Conservation (phyloP, 2,329 filamentous ascomycete genomes). For the Coniochaeta hoffmannii region DNA sequence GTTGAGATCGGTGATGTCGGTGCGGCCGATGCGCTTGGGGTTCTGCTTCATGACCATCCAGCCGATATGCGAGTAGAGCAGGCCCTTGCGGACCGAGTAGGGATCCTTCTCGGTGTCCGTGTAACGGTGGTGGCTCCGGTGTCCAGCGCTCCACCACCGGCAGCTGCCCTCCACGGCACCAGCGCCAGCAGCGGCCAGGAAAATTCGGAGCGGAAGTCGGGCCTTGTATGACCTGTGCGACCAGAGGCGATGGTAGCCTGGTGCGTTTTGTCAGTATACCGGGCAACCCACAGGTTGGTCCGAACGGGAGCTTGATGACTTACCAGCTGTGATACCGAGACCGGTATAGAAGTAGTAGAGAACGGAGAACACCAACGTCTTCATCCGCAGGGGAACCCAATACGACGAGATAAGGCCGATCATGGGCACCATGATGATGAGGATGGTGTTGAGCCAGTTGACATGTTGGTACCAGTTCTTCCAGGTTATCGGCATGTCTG, state of each 20-base stretch:
- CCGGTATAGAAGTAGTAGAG: constrained; percentile 79
- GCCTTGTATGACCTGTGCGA: constrained; percentile 81
- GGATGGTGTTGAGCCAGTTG: constrained; percentile 83
- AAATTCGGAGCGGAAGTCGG: constrained; percentile 67
- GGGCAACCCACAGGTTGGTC: constrained; percentile 3
- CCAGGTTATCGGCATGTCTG: constrained; percentile 71
- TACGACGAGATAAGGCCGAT: constrained; percentile 65
- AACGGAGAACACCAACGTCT: constrained; percentile 68
- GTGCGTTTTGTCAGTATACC: constrained; percentile 13
- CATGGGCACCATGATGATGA: constrained; percentile 73
- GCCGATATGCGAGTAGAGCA: constrained; percentile 76
- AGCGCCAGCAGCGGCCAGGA: constrained; percentile 72
- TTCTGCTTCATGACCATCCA: constrained; percentile 96
- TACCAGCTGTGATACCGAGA: constrained; percentile 71
- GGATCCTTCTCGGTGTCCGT: constrained; percentile 91
- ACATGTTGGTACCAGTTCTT: constrained; percentile 87
- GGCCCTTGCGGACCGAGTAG: constrained; percentile 83
- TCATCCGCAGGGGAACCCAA: constrained; percentile 67
- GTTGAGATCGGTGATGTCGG: constrained; percentile 82
- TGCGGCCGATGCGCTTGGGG: constrained; percentile 79
- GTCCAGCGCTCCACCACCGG: constrained; percentile 82
- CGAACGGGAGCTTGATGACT: constrained; percentile 17
- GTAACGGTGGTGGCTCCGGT: constrained; percentile 84
- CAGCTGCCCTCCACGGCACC: constrained; percentile 82
- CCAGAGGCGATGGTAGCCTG: constrained; percentile 76